phyloP scores from a whole-genome alignment of 768 basidiomycete species.

The Lepiota venenata region DNA sequence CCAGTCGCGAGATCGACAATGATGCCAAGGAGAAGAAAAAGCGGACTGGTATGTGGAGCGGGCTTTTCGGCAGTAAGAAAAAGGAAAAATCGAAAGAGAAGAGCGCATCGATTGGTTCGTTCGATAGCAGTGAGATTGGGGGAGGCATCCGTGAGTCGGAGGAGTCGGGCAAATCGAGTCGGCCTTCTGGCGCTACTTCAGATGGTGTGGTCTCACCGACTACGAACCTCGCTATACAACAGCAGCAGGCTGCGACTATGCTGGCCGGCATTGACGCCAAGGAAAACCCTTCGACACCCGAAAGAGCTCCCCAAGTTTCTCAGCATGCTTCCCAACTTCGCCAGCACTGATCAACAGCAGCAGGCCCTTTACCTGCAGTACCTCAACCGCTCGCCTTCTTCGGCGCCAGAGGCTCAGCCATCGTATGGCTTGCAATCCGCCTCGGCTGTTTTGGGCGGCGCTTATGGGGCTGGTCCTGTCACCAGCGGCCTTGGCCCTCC shows the following conservation, averaged over 20 bases:
- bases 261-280: conserved; percentile 25
- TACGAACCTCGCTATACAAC: conserved; percentile 51
- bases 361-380: conserved; percentile 87
- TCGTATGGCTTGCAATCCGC: conserved; percentile 71
- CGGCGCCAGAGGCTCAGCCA: conserved; percentile 70
- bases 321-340: conserved; percentile 70
- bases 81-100: conserved; percentile 59
- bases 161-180: conserved; percentile 58
- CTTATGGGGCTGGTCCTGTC: conserved; percentile 43
- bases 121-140: conserved; percentile 44
- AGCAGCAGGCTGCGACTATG: conserved; percentile 42
- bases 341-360: conserved; percentile 85
- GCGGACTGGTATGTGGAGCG: conserved; percentile 69
- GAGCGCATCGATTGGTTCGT: conserved; percentile 40
- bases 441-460: background rate
- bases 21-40: conserved; percentile 53
- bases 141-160: conserved; percentile 38
- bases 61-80: conserved; percentile 75
- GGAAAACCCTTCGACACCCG: conserved; percentile 22
- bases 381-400: conserved; percentile 81
- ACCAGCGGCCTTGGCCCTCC: conserved; percentile 51
- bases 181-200: conserved; percentile 28
- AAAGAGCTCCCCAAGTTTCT: conserved; percentile 44
- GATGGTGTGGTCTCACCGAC: conserved; percentile 47
- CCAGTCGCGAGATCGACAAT: conserved; percentile 25